These are phyloP conservation scores for Rhodotorula glutinis DNA, from an alignment of 1,284 basidiomycete species.

Conservation along the genomic window DNA sequence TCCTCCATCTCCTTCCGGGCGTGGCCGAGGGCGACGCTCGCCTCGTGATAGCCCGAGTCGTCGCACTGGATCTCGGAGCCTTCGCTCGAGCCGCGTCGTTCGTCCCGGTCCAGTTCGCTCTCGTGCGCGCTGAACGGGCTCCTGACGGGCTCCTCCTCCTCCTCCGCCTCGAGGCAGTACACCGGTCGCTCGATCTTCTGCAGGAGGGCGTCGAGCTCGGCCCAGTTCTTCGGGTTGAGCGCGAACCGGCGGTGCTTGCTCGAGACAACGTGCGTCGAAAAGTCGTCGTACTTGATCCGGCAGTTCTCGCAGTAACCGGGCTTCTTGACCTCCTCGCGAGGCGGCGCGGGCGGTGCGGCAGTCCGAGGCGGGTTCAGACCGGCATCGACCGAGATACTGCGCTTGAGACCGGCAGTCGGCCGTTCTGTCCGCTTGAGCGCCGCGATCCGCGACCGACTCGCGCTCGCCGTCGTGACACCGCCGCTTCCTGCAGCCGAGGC, in stretches of 20 bases:
- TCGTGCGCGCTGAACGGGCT: not conserved
- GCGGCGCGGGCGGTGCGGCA: not conserved
- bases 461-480: not conserved
- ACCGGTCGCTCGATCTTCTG: slow-evolving; percentile 55
- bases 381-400: slow-evolving; percentile 42
- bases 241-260: slow-evolving; percentile 86
- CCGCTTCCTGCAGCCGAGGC: not conserved
- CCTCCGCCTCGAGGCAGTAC: slow-evolving; percentile 26
- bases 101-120: not conserved
- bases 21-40: slow-evolving; percentile 27
- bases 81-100: not conserved
- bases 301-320: slow-evolving; percentile 99
- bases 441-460: not conserved
- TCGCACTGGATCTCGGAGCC: slow-evolving; percentile 31
- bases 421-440: slow-evolving; percentile 3
- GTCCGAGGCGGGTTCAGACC: slow-evolving; percentile 35
- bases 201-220: slow-evolving; percentile 75
- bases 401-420: slow-evolving; percentile 27
- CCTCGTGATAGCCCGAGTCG: not conserved
- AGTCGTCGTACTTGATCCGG: slow-evolving; percentile 83
- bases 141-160: slow-evolving; percentile 24
- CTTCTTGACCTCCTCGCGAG: slow-evolving; percentile 65
- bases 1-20: slow-evolving; percentile 32
- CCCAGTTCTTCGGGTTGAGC: slow-evolving; percentile 72
- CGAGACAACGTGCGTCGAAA: slow-evolving; percentile 74